phyloP scores from a whole-genome alignment of 1,284 basidiomycete species.

The Wolfiporia cocos region DNA sequence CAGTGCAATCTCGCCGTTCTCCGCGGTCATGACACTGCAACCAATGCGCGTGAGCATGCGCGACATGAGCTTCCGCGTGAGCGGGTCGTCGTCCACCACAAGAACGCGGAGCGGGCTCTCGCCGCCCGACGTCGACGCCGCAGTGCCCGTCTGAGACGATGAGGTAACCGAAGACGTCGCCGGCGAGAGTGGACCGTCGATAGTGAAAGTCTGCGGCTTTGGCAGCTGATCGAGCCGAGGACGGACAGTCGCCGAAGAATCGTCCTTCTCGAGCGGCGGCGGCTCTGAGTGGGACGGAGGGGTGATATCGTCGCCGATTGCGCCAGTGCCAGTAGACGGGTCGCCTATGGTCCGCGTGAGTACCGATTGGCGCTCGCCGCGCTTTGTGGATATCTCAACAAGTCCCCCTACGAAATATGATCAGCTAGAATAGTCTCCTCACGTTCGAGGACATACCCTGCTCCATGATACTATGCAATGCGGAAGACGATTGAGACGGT shows the following conservation, averaged over 20 bases:
- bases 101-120: slow-evolving; percentile 51
- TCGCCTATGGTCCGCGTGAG: slow-evolving; percentile 43
- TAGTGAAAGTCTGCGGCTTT: slow-evolving; percentile 16
- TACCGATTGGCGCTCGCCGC: slow-evolving; percentile 33
- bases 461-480: slow-evolving; percentile 63
- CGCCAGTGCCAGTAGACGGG: slow-evolving; percentile 37
- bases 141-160: slow-evolving; percentile 5
- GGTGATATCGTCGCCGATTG: slow-evolving; percentile 13
- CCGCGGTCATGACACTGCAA: slow-evolving; percentile 75
- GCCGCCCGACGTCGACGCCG: slow-evolving; percentile 18
- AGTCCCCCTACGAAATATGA: slow-evolving; percentile 40
- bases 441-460: slow-evolving; percentile 39
- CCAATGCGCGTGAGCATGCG: slow-evolving; percentile 76
- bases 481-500: slow-evolving; percentile 34
- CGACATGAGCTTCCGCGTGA: slow-evolving; percentile 81
- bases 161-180: slow-evolving; percentile 11
- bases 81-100: slow-evolving; percentile 73
- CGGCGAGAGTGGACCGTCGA: slow-evolving; percentile 17
- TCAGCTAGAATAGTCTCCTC: slow-evolving; percentile 1
- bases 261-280: slow-evolving; percentile 5
- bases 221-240: slow-evolving; percentile 17
- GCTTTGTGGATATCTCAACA: slow-evolving; percentile 51
- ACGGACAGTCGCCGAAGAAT: slow-evolving; percentile 14
- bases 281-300: slow-evolving; percentile 11
- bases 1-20: slow-evolving; percentile 81